These are phyloP conservation scores for Lentinula sp. DNA, from an alignment of 768 basidiomycete species.

Conservation along the genomic window DNA sequence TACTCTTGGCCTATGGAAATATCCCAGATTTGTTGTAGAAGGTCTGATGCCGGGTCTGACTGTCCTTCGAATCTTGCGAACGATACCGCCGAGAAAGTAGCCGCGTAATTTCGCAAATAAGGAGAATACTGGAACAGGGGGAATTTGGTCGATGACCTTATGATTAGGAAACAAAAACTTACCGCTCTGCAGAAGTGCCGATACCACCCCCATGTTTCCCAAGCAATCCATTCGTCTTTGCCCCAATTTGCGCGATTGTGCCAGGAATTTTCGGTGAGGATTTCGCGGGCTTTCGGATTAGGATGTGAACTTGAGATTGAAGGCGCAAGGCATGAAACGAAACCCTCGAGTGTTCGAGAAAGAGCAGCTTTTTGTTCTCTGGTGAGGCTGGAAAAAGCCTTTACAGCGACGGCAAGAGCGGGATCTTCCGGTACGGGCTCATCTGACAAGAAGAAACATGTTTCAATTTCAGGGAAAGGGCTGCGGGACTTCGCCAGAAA, in stretches of 20 bases:
- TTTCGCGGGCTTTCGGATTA: constrained; percentile 45
- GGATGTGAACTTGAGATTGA: constrained; percentile 33
- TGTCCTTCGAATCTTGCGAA: constrained; percentile 58
- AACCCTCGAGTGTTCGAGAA: constrained; percentile 68
- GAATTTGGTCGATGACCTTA: neutral
- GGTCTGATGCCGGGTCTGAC: constrained; percentile 46
- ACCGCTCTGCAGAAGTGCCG: constrained; percentile 82
- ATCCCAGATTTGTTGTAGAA: constrained; percentile 68
- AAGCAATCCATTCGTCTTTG: constrained; percentile 71
- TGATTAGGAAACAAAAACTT: constrained; percentile 20
- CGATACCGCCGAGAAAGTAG: constrained; percentile 64
- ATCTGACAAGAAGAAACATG: constrained; percentile 21
- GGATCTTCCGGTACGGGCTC: constrained; percentile 55
- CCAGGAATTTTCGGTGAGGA: constrained; percentile 68
- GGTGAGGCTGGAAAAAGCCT: constrained; percentile 69
- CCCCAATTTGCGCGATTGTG: constrained; percentile 63
- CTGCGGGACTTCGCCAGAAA: neutral
- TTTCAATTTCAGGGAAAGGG: constrained; percentile 1
- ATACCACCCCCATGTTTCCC: constrained; percentile 92
- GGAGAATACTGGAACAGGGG: constrained; percentile 58
- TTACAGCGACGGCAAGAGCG: constrained; percentile 63
- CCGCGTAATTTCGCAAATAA: constrained; percentile 68
- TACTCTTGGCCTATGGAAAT: constrained; percentile 57
- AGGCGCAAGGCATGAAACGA: constrained; percentile 58
- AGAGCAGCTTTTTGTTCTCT: constrained; percentile 74